Evolutionary conservation across 106 monocot genomes (phyloP), one percentile per base, ranked within the genome.

Genomic region (Cymbidium sinense): DNA sequence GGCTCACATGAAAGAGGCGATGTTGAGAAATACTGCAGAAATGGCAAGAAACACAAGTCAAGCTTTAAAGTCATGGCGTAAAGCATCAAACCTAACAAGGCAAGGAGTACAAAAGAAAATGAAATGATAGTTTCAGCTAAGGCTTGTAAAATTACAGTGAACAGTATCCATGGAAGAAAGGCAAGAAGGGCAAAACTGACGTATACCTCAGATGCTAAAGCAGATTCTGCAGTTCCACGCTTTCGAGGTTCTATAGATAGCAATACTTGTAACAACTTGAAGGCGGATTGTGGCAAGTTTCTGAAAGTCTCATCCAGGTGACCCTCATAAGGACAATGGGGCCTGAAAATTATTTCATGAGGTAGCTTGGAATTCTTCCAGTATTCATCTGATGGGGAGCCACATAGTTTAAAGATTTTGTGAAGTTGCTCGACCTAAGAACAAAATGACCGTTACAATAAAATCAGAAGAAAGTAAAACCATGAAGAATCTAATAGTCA

Each of bases 401-500:
- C 91, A 71, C 91, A 91, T 64, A 91, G 78, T 82, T 88, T 91
- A 83, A 91, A 91, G 25, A 91, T 91, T 75, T 88, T 91, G 78
- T 91, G 91, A 28, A 91, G 70, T 77, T 91, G 91, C 77, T 91
- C 91, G 47, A 91, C 88, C 91, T 91, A 84, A 55, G 70, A 18
- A 77, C 7, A 76, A 19, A 72, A 64, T 20, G 50, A 76, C 29
- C 23, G 58, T 23, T 58, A 35, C 23, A 21, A 8, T 51, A 15
- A 51, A 12, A 58, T n/a, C 23, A 58, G 11, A 58, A 8, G 58
- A 58, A 58, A 58, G 58, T n/a, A 58, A n/a, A 58, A 23, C 23
- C 23, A 58, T 58, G 23, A 23, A 12, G 7, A 6, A 23, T 23
- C 23, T 52, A 52, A 52, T 15, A 20, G 20, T 20, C 20, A 52